These are phyloP conservation scores for Xanthoceras sorbifolium DNA, from an alignment of 345 rosid genomes.

Conservation along the genomic window DNA sequence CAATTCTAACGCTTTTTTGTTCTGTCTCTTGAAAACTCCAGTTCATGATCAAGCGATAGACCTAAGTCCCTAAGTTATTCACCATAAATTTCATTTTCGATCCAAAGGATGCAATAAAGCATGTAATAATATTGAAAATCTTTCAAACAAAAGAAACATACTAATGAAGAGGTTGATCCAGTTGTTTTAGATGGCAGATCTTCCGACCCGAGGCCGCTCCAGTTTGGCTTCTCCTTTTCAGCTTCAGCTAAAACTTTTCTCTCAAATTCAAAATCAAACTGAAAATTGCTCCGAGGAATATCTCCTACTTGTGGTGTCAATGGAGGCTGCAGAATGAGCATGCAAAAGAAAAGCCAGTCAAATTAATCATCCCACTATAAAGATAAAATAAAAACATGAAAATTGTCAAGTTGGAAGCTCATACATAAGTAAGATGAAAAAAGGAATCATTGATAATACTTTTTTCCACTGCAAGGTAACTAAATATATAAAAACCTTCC, in stretches of 20 bases:
- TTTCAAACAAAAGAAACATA: conserved; percentile 18
- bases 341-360: conserved; percentile 4
- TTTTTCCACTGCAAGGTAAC: not conserved
- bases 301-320: conserved; percentile 59
- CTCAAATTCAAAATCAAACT: conserved; percentile 77
- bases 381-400: not conserved
- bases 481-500: not conserved
- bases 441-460: not conserved
- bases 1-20: not conserved
- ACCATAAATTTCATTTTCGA: not conserved
- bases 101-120: not conserved
- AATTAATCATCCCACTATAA: not conserved
- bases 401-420: not conserved
- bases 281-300: conserved; percentile 74
- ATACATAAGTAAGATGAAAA: not conserved
- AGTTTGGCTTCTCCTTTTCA: conserved; percentile 69
- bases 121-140: not conserved
- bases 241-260: conserved; percentile 68
- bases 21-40: not conserved
- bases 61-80: not conserved
- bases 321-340: conserved; percentile 58
- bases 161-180: conserved; percentile 51
- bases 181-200: conserved; percentile 54
- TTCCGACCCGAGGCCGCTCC: conserved; percentile 69
- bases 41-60: not conserved